These are phyloP conservation scores for Daldinia sp. DNA, from an alignment of 2,329 filamentous ascomycete genomes.

Conservation along the genomic window DNA sequence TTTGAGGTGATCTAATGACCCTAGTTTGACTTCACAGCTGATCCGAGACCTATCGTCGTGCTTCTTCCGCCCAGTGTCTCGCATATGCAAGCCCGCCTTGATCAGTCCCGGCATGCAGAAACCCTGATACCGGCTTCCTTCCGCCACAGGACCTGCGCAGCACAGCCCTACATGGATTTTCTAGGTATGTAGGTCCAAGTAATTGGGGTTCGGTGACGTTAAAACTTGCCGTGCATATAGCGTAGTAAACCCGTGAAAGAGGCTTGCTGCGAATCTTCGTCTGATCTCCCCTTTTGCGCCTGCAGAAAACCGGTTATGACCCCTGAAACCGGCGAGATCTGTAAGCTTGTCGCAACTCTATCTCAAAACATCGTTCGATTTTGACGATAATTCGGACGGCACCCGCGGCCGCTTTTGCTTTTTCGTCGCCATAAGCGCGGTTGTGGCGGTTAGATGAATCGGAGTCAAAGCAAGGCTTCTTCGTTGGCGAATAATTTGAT, in stretches of 20 bases:
- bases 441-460: background rate
- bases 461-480: background rate
- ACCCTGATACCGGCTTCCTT: background rate
- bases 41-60: background rate
- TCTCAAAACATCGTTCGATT: background rate
- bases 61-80: background rate
- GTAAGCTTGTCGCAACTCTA: background rate
- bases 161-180: background rate
- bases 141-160: background rate
- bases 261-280: background rate
- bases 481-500: too few species aligned
- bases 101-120: background rate
- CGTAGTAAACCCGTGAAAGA: conserved; percentile 80
- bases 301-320: background rate
- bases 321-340: background rate
- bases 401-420: background rate
- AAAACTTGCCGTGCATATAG: conserved; percentile 95
- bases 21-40: background rate
- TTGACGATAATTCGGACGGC: background rate
- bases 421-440: background rate
- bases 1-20: background rate
- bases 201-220: conserved; percentile 64
- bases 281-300: background rate
- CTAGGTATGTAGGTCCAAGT: background rate
- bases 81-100: background rate